These are phyloP conservation scores for Penicillium salamii DNA, from an alignment of 495 filamentous ascomycete genomes.

Conservation along the genomic window DNA sequence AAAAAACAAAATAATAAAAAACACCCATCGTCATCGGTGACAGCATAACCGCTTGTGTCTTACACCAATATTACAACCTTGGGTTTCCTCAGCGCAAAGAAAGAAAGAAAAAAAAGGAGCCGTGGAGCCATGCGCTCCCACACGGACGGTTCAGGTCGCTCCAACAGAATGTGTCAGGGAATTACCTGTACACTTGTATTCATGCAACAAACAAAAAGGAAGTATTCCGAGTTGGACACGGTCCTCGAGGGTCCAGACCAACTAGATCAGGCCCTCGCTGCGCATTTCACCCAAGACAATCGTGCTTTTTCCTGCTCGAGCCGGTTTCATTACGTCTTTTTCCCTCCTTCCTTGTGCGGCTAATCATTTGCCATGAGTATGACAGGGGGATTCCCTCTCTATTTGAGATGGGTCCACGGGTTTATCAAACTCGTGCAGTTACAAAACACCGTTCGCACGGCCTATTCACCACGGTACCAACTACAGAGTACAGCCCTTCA, in stretches of 20 bases:
- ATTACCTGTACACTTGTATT: conserved; percentile 4
- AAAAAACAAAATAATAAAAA: background rate
- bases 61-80: conserved; percentile 5
- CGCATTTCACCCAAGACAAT: conserved; percentile 1
- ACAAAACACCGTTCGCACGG: no score
- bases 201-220: conserved; percentile 3
- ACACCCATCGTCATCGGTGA: conserved; percentile 28
- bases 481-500: no score
- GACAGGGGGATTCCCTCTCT: no score
- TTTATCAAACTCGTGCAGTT: no score
- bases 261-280: conserved; percentile 3
- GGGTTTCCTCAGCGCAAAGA: background rate
- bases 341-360: background rate
- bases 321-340: conserved; percentile 2
- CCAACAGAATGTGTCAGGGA: conserved; percentile 6
- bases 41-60: conserved; percentile 22
- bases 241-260: conserved; percentile 25
- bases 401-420: no score
- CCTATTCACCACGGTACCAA: no score
- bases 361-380: background rate
- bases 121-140: conserved; percentile 3
- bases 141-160: background rate
- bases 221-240: conserved; percentile 5
- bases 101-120: background rate
- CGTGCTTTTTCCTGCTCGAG: conserved; percentile 2